Base-by-base conservation (phyloP, 345 rosid species). In the Anastatica hierochuntica region DNA sequence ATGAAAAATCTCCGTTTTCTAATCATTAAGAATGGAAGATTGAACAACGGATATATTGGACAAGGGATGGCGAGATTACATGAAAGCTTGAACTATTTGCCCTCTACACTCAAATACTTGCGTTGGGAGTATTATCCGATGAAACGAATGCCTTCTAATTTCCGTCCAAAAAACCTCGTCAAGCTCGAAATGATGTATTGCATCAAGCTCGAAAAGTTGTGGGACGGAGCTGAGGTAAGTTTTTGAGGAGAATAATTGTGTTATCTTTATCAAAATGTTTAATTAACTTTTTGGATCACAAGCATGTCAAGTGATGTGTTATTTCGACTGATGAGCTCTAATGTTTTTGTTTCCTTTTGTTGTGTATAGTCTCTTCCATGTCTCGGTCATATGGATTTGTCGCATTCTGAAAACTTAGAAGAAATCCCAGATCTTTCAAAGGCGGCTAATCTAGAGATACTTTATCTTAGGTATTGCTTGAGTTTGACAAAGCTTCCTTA, bases 1-100 rank as follows among this genome's bases (percentile, higher is more conserved):
- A 63, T 70, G 70, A 0, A 0, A 6, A 59, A 64, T 58, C 70
- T 64, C 10, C 50, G 34, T 35, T 38, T 64, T 3, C 61, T 38
- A 38, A 13, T 14, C 1, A 14, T 38, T n/a, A n/a, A n/a, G n/a
- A n/a, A n/a, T n/a, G n/a, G n/a, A n/a, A n/a, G n/a, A n/a, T n/a
- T n/a, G n/a, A n/a, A n/a, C n/a, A n/a, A n/a, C n/a, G n/a, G n/a
- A 1, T 14, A 37, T 10, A 29, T 8, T 0, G 17, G n/a, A n/a
- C n/a, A n/a, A n/a, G n/a, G n/a, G n/a, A n/a, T n/a, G n/a, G n/a
- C n/a, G n/a, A n/a, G n/a, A n/a, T n/a, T 50, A 43, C 18, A 3
- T 1, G 20, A 8, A 8, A 6, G 10, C 43, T 46, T 58, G 12
- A 12, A 58, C 1, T 53, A 15, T 8, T 42, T 72, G 8, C 33